Evolutionary conservation across 345 rosid genomes (phyloP).

Genomic region (Orychophragmus violaceus): DNA sequence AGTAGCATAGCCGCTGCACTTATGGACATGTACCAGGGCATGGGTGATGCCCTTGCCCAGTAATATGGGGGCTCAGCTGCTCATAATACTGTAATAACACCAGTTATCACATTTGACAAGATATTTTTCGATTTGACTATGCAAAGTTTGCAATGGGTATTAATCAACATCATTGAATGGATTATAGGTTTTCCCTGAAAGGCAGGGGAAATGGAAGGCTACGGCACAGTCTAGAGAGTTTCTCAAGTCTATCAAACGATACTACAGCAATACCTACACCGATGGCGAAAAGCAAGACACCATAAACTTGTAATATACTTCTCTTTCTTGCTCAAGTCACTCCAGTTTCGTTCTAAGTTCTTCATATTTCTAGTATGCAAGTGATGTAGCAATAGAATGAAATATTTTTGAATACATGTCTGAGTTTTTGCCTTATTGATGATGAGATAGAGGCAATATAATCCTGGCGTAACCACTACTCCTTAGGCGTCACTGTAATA

Average conservation of each 20-base stretch:
- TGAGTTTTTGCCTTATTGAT: conserved; percentile 1
- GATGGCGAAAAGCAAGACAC: conserved; percentile 99
- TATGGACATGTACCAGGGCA: too few relatives aligned
- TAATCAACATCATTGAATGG: conserved; percentile 6
- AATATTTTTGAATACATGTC: background rate
- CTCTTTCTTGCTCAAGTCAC: conserved; percentile 2
- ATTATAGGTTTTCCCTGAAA: conserved; percentile 82
- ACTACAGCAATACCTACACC: conserved; percentile 88
- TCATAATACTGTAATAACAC: conserved; percentile 55
- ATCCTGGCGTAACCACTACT: background rate
- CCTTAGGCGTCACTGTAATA: background rate
- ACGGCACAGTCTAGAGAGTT: too few relatives aligned
- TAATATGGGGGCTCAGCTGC: too few relatives aligned
- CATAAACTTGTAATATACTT: conserved; percentile 69
- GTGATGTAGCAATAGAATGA: conserved; percentile 8
- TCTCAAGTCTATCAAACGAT: too few relatives aligned
- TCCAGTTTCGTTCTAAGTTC: too few relatives aligned
- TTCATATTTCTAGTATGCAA: background rate
- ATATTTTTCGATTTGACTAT: background rate
- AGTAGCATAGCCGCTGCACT: too few relatives aligned
- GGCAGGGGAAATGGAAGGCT: conserved; percentile 99
- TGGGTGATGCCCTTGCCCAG: too few relatives aligned
- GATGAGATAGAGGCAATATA: background rate
- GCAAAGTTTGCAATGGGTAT: background rate
- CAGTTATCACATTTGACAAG: background rate